Evolutionary conservation across 2,329 filamentous ascomycete species (phyloP), one percentile per base, ranked within the genome.

Genomic region (Acrocalymma vagum): DNA sequence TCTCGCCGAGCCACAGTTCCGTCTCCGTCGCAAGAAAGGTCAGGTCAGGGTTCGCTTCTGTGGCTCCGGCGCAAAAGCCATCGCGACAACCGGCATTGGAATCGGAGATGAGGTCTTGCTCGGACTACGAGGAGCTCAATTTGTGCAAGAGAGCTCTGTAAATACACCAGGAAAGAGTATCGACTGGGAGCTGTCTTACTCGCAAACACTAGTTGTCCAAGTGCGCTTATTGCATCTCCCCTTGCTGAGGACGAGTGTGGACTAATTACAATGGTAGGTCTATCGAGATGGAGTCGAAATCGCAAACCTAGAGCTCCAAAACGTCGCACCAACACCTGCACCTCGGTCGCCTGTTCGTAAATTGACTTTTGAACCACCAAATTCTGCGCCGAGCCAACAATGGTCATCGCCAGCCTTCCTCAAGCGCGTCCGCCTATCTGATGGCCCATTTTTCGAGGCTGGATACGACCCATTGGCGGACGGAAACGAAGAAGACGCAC

Each of bases 1-100:
- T 14, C 80, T 97, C 22, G 88, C 88, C 29, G 92, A 96, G 59
- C 84, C 85, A 29, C 90, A 96, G 66, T 88, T 92, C 60, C 86
- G 89, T 31, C 78, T 93, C 34, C 88, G 93, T 40, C 83, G 84
- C 48, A 78, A 80, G 26, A 86, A 82, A 53, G 93, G 93, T 9
- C 90, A 96, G 70, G 83, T 96, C 15, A 86, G 91, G 41, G 81
- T 91, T 32, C 82, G 86, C 27, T 90, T 96, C 55, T 77, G 79
- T 20, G 88, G 86, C 7, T 73, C 82, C 5, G 83, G 84, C 51
- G 93, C 90, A 11, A 83, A 83, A 56, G 81, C 81, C 13, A 77
- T 95, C 25, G 82, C 85, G 6, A 79, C 81, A 32, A 81, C 81
- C 9, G 82, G 80, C 9, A 72, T 96, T 16, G 86, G 87, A 2